Evolutionary conservation across 768 basidiomycete genomes (phyloP), one percentile per base, ranked within the genome.

Genomic region (Terana coerulea): DNA sequence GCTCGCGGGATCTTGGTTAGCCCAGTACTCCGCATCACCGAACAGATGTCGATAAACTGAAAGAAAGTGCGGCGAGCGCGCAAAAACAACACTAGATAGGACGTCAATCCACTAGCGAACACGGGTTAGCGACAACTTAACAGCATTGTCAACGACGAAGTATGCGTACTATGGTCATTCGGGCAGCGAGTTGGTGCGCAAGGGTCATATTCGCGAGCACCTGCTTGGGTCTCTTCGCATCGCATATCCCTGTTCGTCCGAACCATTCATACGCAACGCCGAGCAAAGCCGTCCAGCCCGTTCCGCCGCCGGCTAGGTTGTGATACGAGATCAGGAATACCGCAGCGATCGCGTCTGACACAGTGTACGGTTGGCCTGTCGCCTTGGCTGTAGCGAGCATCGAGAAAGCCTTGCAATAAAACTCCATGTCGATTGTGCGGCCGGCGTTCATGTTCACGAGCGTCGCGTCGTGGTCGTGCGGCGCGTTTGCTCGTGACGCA

Each of bases 221-320:
- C 43, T 78, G 57, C 59, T 78, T 78, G 1, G 86, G 83, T 61
- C 88, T 82, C 55, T 86, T 83, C 59, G 81, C 78, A 28, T 68
- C 68, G 31, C 76, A 73, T 30, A 91, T 72, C 26, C 84, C 81
- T 3, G 79, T 84, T 62, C 84, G 79, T 40, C 69, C 72, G 37
- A 91, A 71, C 90, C 90, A 92, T 53, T 90, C 87, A 57, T 78
- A 78, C 39, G 88, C 81, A 17, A 90, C 75, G 29, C 76, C 72
- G 60, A 92, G 80, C 56, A 85, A 79, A 5, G 73, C 70, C 53
- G 77, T 77, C 91, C 91, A 93, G 58, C 84, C 79, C 14, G 75
- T 77, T 46, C 72, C 68, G 26, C 87, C 82, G 47, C 86, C 85
- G 1, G 81, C 82, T 62, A 91, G 69, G 52, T 87, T 73, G 34